Base-by-base conservation (phyloP, 176 grass and related monocot genomes). In the Zea mays region DNA sequence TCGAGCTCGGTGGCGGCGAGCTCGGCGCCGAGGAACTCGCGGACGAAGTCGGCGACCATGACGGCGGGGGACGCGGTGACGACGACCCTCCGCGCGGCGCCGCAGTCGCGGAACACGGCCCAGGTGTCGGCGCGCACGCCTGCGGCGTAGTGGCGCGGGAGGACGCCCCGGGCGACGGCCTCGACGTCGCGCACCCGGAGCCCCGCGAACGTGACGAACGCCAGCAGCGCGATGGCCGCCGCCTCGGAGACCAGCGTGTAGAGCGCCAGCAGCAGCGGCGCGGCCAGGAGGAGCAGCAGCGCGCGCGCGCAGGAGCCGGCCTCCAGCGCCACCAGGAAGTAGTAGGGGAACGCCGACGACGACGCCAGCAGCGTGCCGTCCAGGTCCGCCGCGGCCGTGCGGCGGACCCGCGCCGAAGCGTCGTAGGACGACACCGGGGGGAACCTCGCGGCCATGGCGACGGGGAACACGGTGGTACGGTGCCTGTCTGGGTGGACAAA, bases 311-410 rank as follows among this genome's bases (percentile, higher is more conserved):
- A 57, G 33, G 89, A 76, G 1, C 96, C 96, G 0, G 96, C 92
- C 84, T 95, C 96, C 7, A 98, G 75, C 0, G 92, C 83, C 0
- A 98, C 61, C 5, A 98, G 78, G 76, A 98, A 98, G 85, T 94
- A 98, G 92, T 98, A 98, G 0, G 96, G 96, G 87, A 98, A 98
- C 60, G 90, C 88, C 0, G 87, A 90, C 1, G 92, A 89, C 7
- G 96, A 94, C 1, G 72, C 88, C 0, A 98, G 84, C 11, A 98
- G 87, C 55, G 92, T 98, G 1, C 92, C 96, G 70, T 98, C 92
- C 6, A 98, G 89, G 76, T 98, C 96, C 0, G 92, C 86, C 0
- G 96, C 92, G 1, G 41, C 89, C 0, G 91, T 90, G 13, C 75
- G 82, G 7, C 79, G 71, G 7, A 7, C 35, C 0, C 41, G 0